Conservation (phyloP, 108 stramenopile species). For the Mediolabrus comicus region DNA sequence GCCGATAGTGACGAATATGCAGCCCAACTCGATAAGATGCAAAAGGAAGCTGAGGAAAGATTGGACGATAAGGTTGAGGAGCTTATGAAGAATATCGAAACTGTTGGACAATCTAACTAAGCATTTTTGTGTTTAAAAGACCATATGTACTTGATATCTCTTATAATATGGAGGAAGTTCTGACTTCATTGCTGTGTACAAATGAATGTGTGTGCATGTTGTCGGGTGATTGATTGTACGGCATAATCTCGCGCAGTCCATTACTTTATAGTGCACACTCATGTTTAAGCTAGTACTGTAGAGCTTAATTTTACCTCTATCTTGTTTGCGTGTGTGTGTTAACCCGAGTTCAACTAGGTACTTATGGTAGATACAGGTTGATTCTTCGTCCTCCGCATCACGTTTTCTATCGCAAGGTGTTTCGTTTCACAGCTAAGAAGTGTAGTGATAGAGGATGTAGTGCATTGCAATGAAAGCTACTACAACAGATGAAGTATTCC, state of each 20-base stretch:
- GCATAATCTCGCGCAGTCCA: not conserved
- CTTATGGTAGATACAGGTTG: too few species aligned
- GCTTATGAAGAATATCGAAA: conserved; percentile 73
- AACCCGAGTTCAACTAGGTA: too few species aligned
- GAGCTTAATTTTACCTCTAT: conserved; percentile 3
- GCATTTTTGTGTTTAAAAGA: too few species aligned
- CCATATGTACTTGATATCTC: too few species aligned
- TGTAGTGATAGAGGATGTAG: too few species aligned
- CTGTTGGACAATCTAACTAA: conserved; percentile 12
- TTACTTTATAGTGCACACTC: not conserved
- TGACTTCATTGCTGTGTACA: not conserved
- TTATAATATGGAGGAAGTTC: too few species aligned
- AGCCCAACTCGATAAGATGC: conserved; percentile 63
- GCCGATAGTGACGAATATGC: conserved; percentile 69
- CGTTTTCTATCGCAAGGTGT: too few species aligned
- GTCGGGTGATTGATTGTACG: not conserved
- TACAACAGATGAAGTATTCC: too few species aligned
- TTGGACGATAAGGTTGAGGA: conserved; percentile 78
- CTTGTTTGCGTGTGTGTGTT: too few species aligned
- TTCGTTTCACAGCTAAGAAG: too few species aligned
- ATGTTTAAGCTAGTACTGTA: conserved; percentile 1
- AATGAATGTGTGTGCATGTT: not conserved
- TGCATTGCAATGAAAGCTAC: too few species aligned
- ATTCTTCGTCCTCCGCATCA: too few species aligned
- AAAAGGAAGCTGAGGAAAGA: conserved; percentile 81